Conservation (phyloP, 176 grass and related monocot species). For the Poa annua region DNA sequence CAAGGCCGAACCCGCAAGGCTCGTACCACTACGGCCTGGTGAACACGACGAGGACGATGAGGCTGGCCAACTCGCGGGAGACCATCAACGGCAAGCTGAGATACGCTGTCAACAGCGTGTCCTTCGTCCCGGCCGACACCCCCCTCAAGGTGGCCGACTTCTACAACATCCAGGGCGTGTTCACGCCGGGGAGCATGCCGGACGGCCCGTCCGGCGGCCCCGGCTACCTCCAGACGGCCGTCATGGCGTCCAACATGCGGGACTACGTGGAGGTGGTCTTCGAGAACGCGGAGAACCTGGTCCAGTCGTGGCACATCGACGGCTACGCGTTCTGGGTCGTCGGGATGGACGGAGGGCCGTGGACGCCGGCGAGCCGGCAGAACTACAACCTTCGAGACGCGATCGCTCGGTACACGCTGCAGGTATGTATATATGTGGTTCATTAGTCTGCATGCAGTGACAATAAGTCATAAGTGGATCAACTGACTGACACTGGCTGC, state of each 20-base stretch:
- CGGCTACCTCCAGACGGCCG: constrained; percentile 77
- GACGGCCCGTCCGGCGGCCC: constrained; percentile 62
- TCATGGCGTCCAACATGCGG: constrained; percentile 83
- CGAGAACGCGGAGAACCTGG: constrained; percentile 68
- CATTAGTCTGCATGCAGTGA: neutral
- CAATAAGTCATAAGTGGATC: neutral
- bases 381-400: constrained; percentile 85
- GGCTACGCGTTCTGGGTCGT: constrained; percentile 96
- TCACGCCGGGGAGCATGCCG: constrained; percentile 76
- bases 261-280: constrained; percentile 90
- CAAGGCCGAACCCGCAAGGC: constrained; percentile 97
- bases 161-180: constrained; percentile 83
- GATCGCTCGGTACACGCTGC: constrained; percentile 77
- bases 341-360: constrained; percentile 91
- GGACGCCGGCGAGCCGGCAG: constrained; percentile 67
- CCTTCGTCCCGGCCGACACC: constrained; percentile 77
- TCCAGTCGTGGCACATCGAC: constrained; percentile 94
- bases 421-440: constrained; percentile 44
- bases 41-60: constrained; percentile 90
- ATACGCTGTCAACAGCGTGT: constrained; percentile 89
- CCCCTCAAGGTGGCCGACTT: constrained; percentile 92
- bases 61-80: constrained; percentile 64
- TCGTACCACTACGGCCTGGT: constrained; percentile 93
- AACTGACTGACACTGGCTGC: neutral
- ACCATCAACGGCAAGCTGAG: constrained; percentile 83